Evolutionary conservation across 331 rosid genomes (phyloP), one percentile per base, ranked within the genome.

Genomic region (Prunus yedoensis): DNA sequence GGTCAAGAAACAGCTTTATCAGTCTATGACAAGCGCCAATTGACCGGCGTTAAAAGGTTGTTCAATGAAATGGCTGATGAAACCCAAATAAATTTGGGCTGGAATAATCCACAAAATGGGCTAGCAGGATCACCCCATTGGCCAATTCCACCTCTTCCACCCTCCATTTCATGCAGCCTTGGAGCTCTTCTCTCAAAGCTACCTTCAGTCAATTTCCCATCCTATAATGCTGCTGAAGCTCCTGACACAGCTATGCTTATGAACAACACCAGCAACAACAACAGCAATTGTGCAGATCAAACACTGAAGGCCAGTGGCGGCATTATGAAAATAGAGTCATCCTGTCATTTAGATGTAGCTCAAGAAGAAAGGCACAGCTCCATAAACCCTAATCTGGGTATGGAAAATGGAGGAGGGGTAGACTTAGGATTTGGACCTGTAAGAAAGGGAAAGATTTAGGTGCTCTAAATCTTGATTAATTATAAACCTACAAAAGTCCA

Each of bases 21-120:
- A 54, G 2, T 64, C 77, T 75, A 77, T 45, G 54, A 85, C 15
- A 73, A 66, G 66, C 81, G 59, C 65, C 87, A 82, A 49, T 72
- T 76, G 23, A 73, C 75, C 21, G 85, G 88, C n/a, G 32, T 61
- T 59, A 88, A 88, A 72, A 85, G 87, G 83, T 10, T 85, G 67
- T 80, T 81, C 69, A 89, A 82, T 8, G 88, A 88, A 57, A 79
- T 69, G 45, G 68, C 86, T 4, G 81, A 82, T 53, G 80, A 78
- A 28, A 78, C 85, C 54, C 85, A 89, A 4, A 77, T 83, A 65
- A 86, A 94, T 87, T 76, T 86, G 74, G 94, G 97, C 6, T 85
- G 91, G 89, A 89, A 87, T 78, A 74, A 75, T 7, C 85, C 89
- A 61, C 91, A 82, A 9, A 81, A 80, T 66, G 78, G 81, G 74